Evolutionary conservation across 78 protist species (phyloP).

Genomic region (Parvularia atlantis): DNA sequence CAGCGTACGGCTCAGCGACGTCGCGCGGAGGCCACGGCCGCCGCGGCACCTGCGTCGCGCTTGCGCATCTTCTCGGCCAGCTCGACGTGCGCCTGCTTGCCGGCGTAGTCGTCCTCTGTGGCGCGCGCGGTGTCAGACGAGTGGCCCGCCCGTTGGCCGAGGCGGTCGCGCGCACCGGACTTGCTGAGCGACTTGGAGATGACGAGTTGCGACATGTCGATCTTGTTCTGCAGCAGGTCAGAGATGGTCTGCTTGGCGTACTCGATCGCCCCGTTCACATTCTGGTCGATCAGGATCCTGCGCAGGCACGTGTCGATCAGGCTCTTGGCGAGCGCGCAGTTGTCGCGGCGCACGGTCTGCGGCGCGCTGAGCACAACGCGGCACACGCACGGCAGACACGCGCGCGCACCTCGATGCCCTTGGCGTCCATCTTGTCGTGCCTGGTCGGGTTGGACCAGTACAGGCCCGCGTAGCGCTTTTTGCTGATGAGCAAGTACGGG

Average conservation of each 20-base stretch:
- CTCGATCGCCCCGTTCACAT: constrained; percentile 57
- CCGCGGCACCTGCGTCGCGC: constrained; percentile 61
- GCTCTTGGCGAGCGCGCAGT: constrained; percentile 81
- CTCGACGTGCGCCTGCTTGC: constrained; percentile 89
- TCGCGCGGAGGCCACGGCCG: too few relatives aligned
- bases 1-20: too few relatives aligned
- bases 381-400: too few relatives aligned
- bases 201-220: constrained; percentile 95
- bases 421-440: constrained; percentile 93
- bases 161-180: constrained; percentile 40
- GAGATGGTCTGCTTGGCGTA: constrained; percentile 74
- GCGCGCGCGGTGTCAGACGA: background rate
- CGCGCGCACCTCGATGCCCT: constrained; percentile 81
- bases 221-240: constrained; percentile 72
- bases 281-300: constrained; percentile 72
- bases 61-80: constrained; percentile 92
- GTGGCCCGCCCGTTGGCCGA: constrained; percentile 35
- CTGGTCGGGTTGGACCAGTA: constrained; percentile 83
- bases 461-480: constrained; percentile 99
- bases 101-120: constrained; percentile 39
- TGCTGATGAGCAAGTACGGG: constrained; percentile 94
- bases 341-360: constrained; percentile 96
- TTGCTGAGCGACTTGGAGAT: constrained; percentile 84
- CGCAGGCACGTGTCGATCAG: constrained; percentile 67
- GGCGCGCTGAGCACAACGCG: background rate